A percentile compares a stretch with the other conserved stretches of the same genome.
Conservation (phyloP, 192 early-diverging fungal genomes). For the Rhizoclosmatium sp. region DNA sequence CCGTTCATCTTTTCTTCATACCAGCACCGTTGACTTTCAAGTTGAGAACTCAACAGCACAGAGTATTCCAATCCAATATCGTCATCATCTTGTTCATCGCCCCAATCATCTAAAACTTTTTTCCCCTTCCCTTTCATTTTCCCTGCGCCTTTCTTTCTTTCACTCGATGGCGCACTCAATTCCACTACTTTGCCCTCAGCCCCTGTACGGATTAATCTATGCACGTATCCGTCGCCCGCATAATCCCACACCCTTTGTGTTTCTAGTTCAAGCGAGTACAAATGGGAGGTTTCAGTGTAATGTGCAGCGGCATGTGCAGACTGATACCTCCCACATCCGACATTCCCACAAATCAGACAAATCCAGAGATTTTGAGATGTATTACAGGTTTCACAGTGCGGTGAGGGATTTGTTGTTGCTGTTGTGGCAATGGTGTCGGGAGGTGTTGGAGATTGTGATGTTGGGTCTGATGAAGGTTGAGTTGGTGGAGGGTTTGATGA, state of each 20-base stretch:
- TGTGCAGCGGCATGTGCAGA: constrained; percentile 89
- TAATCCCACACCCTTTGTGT: constrained; percentile 99
- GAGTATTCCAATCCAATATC: constrained; percentile 83
- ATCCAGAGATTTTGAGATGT: constrained; percentile 89
- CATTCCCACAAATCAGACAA: constrained; percentile 93
- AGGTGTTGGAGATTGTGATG: not conserved
- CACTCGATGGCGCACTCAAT: constrained; percentile 59
- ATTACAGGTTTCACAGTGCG: constrained; percentile 77
- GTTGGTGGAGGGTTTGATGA: constrained; percentile 25
- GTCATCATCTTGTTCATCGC: constrained; percentile 55
- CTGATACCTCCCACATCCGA: constrained; percentile 96
- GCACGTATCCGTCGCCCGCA: constrained; percentile 94
- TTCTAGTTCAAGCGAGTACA: constrained; percentile 91
- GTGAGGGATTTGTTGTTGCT: not conserved
- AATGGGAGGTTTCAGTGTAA: constrained; percentile 82
- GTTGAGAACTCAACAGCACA: constrained; percentile 79
- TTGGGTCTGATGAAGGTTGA: not conserved
- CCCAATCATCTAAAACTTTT: not conserved
- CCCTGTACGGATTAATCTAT: constrained; percentile 91
- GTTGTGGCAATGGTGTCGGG: not conserved
- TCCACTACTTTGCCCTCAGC: constrained; percentile 94
- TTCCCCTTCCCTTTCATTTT: not conserved
- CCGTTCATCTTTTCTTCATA: constrained; percentile 74
- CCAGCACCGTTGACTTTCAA: constrained; percentile 87
- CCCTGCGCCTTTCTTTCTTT: not conserved